These are phyloP conservation scores for Coprinopsis marcescibilis DNA, from an alignment of 768 basidiomycete genomes.

Conservation along the genomic window DNA sequence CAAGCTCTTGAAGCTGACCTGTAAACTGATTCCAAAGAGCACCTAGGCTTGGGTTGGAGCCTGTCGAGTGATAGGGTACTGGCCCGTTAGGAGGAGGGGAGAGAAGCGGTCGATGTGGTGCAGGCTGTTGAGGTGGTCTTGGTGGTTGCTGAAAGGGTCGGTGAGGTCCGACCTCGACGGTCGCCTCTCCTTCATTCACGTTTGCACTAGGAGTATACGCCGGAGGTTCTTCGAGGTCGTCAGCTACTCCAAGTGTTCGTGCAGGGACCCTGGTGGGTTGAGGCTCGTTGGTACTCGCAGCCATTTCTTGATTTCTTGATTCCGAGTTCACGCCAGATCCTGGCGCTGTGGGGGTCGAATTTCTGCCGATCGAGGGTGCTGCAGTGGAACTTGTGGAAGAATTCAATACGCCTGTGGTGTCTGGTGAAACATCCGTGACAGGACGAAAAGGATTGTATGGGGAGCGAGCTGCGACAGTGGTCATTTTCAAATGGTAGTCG, in stretches of 20 bases:
- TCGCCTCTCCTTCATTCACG: conserved; percentile 49
- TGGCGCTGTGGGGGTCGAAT: not conserved
- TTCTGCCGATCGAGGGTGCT: not conserved
- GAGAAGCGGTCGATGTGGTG: not conserved
- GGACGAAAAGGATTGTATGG: conserved; percentile 2
- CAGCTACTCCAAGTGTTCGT: conserved; percentile 27
- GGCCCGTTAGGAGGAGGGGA: conserved; percentile 2
- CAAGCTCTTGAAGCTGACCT: conserved; percentile 3
- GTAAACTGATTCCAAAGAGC: conserved; percentile 4
- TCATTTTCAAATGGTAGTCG: not conserved
- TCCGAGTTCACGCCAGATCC: not conserved
- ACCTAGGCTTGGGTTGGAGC: not conserved
- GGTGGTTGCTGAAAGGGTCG: conserved; percentile 51
- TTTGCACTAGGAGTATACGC: conserved; percentile 62
- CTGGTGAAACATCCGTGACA: not conserved
- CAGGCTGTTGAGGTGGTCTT: conserved; percentile 9
- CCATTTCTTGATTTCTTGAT: not conserved
- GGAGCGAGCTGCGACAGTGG: not conserved
- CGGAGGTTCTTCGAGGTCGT: conserved; percentile 44
- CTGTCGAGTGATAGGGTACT: conserved; percentile 2
- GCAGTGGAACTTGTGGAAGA: not conserved
- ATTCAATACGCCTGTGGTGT: not conserved
- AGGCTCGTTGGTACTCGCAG: not conserved
- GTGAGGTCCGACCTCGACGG: conserved; percentile 56
- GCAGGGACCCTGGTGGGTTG: not conserved